Evolutionary conservation across 2,329 filamentous ascomycete genomes (phyloP), one percentile per base, ranked within the genome.

Genomic region (Monosporascus cannonballus): DNA sequence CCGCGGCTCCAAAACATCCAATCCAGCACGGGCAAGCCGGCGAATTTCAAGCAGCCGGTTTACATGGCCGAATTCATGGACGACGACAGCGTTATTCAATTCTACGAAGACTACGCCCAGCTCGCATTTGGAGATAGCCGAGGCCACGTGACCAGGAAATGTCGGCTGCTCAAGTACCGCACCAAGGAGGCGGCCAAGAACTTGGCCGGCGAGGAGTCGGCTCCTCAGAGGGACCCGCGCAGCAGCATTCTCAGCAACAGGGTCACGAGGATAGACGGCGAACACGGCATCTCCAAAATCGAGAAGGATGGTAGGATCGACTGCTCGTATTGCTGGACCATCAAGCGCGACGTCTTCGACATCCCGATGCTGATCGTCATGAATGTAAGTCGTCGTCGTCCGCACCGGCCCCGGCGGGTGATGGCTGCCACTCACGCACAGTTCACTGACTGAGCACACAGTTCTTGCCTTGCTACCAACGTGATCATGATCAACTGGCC

Each of bases 361-460:
- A 96, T 97, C 71, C 94, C 94, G 22, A 96, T 96, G 90, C 79
- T 97, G 74, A 95, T 97, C 70, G 89, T 96, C 66, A 93, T 97
- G 77, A 96, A 96, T 75, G 94, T 96, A 71, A 86, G 92, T 34
- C 6, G 27, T 44, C n/a, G 25, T 11, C 27, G 5, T 47, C 9
- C 22, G 30, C 25, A 50, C 14, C 25, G 7, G 20, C 36, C 5
- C 30, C 9, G 4, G 14, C 9, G 9, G 9, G 30, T 11, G 11
- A 34, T 14, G 11, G 2, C 11, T 34, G 30, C 30, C 30, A 30
- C 30, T 4, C 30, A 34, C 11, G 30, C 11, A 34, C 30, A 34
- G 30, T 14, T 34, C 11, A 9, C 30, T 34, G 11, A 34, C 11
- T 14, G 11, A 34, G 30, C 30, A 17, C 39, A 3, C 54, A 84